Percentiles rank a stretch among this genome's conserved stretches.
Evolutionary conservation across 805 yeast species (phyloP).

Genomic region (Teunomyces panamensis): DNA sequence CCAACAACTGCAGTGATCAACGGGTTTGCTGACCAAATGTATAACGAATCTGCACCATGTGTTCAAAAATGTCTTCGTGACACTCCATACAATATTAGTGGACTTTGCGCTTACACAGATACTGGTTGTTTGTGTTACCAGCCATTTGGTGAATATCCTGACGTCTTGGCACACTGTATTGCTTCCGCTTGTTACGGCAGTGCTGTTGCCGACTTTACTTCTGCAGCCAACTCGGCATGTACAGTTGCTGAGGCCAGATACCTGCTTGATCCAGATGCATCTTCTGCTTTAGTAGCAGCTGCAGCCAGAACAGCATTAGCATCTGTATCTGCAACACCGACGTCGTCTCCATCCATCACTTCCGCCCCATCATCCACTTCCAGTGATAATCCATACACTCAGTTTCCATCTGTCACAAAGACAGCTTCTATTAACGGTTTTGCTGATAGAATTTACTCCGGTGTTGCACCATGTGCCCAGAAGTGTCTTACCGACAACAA

Average conservation of each 20-base stretch:
- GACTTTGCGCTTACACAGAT: slow-evolving; percentile 47
- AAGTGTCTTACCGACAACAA: slow-evolving; percentile 22
- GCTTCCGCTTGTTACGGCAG: slow-evolving; percentile 36
- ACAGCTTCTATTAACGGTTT: slow-evolving; percentile 42
- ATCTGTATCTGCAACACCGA: slow-evolving; percentile 16
- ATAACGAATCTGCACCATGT: slow-evolving; percentile 32
- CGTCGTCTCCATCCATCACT: slow-evolving; percentile 9
- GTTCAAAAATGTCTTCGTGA: slow-evolving; percentile 29
- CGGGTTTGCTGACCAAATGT: slow-evolving; percentile 41
- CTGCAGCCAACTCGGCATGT: slow-evolving; percentile 42
- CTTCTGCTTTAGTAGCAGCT: slow-evolving; percentile 7
- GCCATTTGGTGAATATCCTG: slow-evolving; percentile 32
- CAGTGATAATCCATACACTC: slow-evolving; percentile 16
- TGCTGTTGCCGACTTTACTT: slow-evolving; percentile 37
- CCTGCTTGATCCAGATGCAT: slow-evolving; percentile 4
- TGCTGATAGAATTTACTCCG: slow-evolving; percentile 34
- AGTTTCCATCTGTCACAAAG: slow-evolving; percentile 29
- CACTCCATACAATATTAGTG: slow-evolving; percentile 21
- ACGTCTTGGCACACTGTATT: slow-evolving; percentile 41
- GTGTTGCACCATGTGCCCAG: slow-evolving; percentile 36
- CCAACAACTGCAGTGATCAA: slow-evolving; percentile 40
- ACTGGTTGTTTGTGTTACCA: slow-evolving; percentile 45
- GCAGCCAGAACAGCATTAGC: slow-evolving; percentile 17
- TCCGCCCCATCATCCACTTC: slow-evolving; percentile 7
- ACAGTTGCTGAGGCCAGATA: slow-evolving; percentile 23